Base-by-base conservation (phyloP, 2,329 filamentous ascomycete species). In the Coniochaeta sp. region DNA sequence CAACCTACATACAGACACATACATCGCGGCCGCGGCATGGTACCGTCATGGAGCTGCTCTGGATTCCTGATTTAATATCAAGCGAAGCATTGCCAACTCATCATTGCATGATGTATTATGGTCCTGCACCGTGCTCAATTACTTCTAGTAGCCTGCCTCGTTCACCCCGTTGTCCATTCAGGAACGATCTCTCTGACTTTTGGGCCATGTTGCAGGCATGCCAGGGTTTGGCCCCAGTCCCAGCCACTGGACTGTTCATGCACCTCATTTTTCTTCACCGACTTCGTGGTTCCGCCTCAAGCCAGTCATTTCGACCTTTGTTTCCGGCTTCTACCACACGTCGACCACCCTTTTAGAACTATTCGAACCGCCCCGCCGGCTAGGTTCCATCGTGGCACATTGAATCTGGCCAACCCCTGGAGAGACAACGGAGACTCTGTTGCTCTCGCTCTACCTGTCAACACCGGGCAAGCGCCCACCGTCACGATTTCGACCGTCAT, bases 11-110 rank as follows among this genome's bases (percentile, higher is more conserved):
- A 58, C 43, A 50, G 38, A 40, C 38, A 50, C 38, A 34, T 58
- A 36, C 54, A 57, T 57, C 54, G 54, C 54, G 54, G 54, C 31
- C 31, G 54, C 54, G 54, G 54, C 54, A 38, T 57, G n/a, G 14
- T 57, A 38, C 34, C 54, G 31, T 57, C 43, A 52, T 59, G 44
- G 31, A 52, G 74, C 47, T 77, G 79, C 79, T 76, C 74, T 70
- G 75, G 75, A 73, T 79, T 76, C 73, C 72, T 73, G 66, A 69
- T 72, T 78, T 79, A 81, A 81, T 79, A 77, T 81, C 77, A 78
- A 82, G 77, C 77, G 54, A 70, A 74, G 82, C 81, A 84, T 74
- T 89, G 87, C 85, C 87, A 89, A 84, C 87, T 86, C 87, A 89
- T 89, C 86, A 85, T 74, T 89, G 86, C 87, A 87, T 89, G 80